A percentile compares a stretch with the other conserved stretches of the same genome.
These are phyloP conservation scores for Naganishia vaughanmartiniae DNA, from an alignment of 768 basidiomycete genomes.

Conservation along the genomic window DNA sequence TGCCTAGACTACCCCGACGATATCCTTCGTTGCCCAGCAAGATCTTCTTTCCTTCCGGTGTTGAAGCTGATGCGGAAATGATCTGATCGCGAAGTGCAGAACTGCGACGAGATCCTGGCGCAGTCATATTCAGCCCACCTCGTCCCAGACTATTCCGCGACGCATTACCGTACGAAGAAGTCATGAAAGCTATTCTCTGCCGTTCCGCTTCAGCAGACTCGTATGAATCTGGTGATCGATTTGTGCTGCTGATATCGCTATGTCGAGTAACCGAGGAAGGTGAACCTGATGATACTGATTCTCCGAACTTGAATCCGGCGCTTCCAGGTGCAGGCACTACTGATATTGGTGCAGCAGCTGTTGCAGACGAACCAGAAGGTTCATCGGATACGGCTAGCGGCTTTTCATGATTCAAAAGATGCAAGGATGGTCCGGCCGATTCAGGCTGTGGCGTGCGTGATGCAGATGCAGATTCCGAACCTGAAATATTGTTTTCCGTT, in stretches of 20 bases:
- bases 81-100: constrained; percentile 19
- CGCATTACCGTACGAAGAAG: constrained; percentile 44
- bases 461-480: background rate
- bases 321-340: background rate
- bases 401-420: background rate
- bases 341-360: constrained; percentile 5
- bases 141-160: constrained; percentile 33
- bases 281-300: background rate
- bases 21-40: constrained; percentile 31
- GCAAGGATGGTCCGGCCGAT: background rate
- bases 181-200: constrained; percentile 47
- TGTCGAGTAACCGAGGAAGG: constrained; percentile 7
- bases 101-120: constrained; percentile 16
- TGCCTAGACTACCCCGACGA: constrained; percentile 26
- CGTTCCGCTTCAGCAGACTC: constrained; percentile 50
- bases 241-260: constrained; percentile 34
- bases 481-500: background rate
- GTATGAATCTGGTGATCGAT: constrained; percentile 36
- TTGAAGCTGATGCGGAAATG: constrained; percentile 4
- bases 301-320: constrained; percentile 30
- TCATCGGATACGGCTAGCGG: background rate
- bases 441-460: background rate
- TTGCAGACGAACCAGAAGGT: background rate
- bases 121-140: constrained; percentile 5
- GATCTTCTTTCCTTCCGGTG: constrained; percentile 26